Evolutionary conservation across 306 rosid genomes (phyloP), one percentile per base, ranked within the genome.

Genomic region (Albizia julibrissin): DNA sequence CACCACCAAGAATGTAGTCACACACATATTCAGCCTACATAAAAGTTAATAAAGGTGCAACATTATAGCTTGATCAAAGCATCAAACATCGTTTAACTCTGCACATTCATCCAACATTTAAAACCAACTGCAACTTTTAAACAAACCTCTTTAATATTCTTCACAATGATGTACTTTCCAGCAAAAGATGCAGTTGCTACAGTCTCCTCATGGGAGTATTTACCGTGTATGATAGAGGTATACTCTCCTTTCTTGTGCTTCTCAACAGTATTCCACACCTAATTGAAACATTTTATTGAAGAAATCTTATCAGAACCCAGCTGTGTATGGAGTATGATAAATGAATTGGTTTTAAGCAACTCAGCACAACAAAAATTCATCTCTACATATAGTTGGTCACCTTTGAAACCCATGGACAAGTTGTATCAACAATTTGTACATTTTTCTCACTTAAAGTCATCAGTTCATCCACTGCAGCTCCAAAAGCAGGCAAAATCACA

Each of bases 401-500:
- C 99, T 96, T 96, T 29, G 99, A 88, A 78, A 96, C 99, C 99
- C 99, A 93, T 9, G 99, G 98, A 74, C 99, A 96, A 85, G 98
- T 93, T 67, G 99, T 96, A 84, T 96, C 99, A 80, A 96, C 98
- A 43, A 96, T 92, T 82, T 93, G 98, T 75, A 93, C 97, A 66
- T 87, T 85, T 83, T 89, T 92, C 43, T 91, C 94, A 75, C 88
- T 92, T 88, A 96, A 86, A 74, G 85, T 62, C 90, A 93, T 82
- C 99, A 96, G 93, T 87, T 96, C 99, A 71, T 96, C 99, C 75
- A 96, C 98, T 6, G 90, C 97, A 21, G 99, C 99, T 64, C 99
- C 99, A 68, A 96, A 96, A 72, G 99, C 98, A 68, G 99, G 99
- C 91, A 96, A 91, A 85, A 96, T 84, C 69, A 96, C 99, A 54